Base-by-base conservation (phyloP, 1,284 basidiomycete genomes). In the Sanghuangporus sanghuang region DNA sequence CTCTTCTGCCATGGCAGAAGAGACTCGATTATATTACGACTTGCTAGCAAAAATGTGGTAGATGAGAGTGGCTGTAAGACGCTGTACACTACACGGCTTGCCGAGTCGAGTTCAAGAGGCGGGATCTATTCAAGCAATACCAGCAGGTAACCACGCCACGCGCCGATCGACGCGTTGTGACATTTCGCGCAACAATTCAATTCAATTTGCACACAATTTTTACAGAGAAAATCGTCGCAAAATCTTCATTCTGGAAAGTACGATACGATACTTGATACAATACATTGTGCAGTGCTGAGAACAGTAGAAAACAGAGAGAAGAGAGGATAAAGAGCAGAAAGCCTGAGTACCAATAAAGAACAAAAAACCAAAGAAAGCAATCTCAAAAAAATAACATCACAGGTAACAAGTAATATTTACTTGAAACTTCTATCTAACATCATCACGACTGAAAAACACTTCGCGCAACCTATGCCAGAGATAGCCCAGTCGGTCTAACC, bases 211-310 rank as follows among this genome's bases (percentile, higher is more conserved):
- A 48, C 9, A 40, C 42, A 36, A 48, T 14, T 39, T 35, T 12
- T 8, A 46, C 16, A 59, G 21, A 46, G 40, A 50, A 42, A 38
- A 46, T 48, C 27, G 36, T 38, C 42, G 54, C 21, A 36, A 12
- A 49, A 32, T 42, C 27, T 50, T 62, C 53, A 32, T 12, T 49
- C 36, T n/a, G 44, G 44, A 46, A n/a, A 46, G 21, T 59, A 55
- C 63, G 57, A 63, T 63, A 66, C 56, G 62, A 60, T 61, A 63
- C 81, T 80, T 85, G 83, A 79, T 89, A 89, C 86, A 89, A 86
- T 89, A 89, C 87, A 90, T 80, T 86, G 83, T 82, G 83, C 72
- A 73, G 69, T 73, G 71, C 71, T n/a, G 44, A 18, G 44, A 46
- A n/a, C 44, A 46, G 44, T 32, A 73, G 71, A 71, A 71, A 69